A percentile compares a stretch with the other conserved stretches of the same genome.
Conservation (phyloP, 148 eudicot genomes). For the Polygonum maritimum region DNA sequence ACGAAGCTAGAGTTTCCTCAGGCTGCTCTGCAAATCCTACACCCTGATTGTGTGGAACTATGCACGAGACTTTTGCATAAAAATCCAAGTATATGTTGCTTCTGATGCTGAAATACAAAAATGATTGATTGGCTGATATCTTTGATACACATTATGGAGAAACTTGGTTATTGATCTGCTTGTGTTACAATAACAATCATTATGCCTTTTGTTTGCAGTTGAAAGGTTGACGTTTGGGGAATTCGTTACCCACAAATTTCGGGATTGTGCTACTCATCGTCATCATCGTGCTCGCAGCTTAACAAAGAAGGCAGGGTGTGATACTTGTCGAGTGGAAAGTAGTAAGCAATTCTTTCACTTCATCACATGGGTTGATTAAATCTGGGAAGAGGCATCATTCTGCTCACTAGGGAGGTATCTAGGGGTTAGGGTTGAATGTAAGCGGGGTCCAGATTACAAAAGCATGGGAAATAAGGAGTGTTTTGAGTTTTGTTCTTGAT, state of each 20-base stretch:
- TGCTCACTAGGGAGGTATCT: background rate
- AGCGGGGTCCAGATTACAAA: background rate
- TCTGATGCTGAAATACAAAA: background rate
- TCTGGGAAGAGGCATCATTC: background rate
- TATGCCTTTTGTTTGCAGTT: slow-evolving; percentile 31
- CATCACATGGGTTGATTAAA: background rate
- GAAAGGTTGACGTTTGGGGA: slow-evolving; percentile 22
- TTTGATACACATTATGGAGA: background rate
- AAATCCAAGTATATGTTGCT: slow-evolving; percentile 30
- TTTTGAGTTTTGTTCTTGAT: background rate
- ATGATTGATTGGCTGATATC: background rate
- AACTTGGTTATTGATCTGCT: background rate
- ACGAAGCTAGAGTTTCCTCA: slow-evolving; percentile 36
- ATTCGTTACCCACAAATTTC: slow-evolving; percentile 15
- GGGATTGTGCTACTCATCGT: slow-evolving; percentile 63
- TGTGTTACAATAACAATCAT: background rate
- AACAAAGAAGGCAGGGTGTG: background rate
- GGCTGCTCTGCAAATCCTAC: slow-evolving; percentile 26
- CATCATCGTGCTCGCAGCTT: slow-evolving; percentile 49
- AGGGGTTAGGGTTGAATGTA: background rate
- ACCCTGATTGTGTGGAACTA: slow-evolving; percentile 39
- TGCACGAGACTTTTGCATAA: slow-evolving; percentile 41
- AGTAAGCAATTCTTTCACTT: background rate
- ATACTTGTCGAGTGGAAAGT: background rate
- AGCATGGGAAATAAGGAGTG: background rate